Conservation (phyloP, 768 basidiomycete genomes). For the Fistulinella prunicolor region DNA sequence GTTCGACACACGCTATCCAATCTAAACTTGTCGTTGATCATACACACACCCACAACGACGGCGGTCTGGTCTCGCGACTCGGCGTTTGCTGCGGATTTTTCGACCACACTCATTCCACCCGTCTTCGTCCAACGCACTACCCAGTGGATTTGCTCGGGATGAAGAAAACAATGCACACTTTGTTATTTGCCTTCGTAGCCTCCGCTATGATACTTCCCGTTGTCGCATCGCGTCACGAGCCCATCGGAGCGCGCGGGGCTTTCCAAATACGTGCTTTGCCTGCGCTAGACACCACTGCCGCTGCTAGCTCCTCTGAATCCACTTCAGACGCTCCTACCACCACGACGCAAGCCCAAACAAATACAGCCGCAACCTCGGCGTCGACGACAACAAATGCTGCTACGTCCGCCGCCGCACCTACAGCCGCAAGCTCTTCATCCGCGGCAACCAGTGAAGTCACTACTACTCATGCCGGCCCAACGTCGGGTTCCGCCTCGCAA, state of each 20-base stretch:
- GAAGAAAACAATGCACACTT: constrained; percentile 20
- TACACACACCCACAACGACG: constrained; percentile 7
- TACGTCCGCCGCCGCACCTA: constrained; percentile 11
- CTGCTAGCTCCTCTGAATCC: not conserved
- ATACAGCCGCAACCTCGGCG: not conserved
- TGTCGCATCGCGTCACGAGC: constrained; percentile 20
- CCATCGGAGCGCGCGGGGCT: constrained; percentile 11
- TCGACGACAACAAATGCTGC: constrained; percentile 7
- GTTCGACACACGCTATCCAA: not conserved
- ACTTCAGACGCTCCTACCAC: not conserved
- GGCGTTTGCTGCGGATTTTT: constrained; percentile 22
- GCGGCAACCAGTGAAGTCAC: not conserved
- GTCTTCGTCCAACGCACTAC: constrained; percentile 3
- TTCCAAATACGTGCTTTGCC: constrained; percentile 16
- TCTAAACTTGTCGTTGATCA: constrained; percentile 1
- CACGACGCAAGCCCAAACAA: constrained; percentile 4
- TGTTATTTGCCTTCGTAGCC: constrained; percentile 29
- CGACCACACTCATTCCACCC: constrained; percentile 22
- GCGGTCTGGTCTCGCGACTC: constrained; percentile 13
- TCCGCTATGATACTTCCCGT: constrained; percentile 27
- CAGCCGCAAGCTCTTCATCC: constrained; percentile 3
- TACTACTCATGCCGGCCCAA: not conserved
- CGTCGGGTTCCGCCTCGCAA: constrained; percentile 4
- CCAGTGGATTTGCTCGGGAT: constrained; percentile 19
- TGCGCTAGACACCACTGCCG: not conserved